A percentile compares a stretch with the other conserved stretches of the same genome.
These are phyloP conservation scores for Catenaria anguillulae DNA, from an alignment of 371 early-diverging fungal genomes.

Conservation along the genomic window DNA sequence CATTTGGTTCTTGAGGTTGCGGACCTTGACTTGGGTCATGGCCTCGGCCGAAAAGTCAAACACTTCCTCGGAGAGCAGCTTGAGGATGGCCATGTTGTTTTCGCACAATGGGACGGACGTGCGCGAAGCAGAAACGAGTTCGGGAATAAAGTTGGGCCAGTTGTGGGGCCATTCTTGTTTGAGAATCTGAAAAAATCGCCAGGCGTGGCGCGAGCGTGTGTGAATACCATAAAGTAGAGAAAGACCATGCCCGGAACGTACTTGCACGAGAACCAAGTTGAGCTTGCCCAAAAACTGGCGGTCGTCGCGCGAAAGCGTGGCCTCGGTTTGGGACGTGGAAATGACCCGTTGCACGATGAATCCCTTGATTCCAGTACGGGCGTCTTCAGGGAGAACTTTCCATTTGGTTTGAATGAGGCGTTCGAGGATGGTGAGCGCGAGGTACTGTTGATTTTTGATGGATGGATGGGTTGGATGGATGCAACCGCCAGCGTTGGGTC, in stretches of 20 bases:
- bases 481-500: background rate
- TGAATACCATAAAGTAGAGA: too few relatives aligned
- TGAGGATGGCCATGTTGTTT: conserved; percentile 98
- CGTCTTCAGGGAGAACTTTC: conserved; percentile 81
- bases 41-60: conserved; percentile 96
- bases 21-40: conserved; percentile 89
- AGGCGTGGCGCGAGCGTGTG: too few relatives aligned
- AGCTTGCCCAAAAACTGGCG: conserved; percentile 65
- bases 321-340: conserved; percentile 64
- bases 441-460: too few relatives aligned
- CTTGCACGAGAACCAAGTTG: conserved; percentile 85
- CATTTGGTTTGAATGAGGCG: conserved; percentile 94
- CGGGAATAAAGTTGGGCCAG: conserved; percentile 98
- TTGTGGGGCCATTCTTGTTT: conserved; percentile 99
- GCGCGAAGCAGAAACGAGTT: conserved; percentile 88
- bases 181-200: too few relatives aligned
- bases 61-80: conserved; percentile 94
- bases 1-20: conserved; percentile 84
- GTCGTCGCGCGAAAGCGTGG: conserved; percentile 43
- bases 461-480: conserved; percentile 28
- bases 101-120: conserved; percentile 86
- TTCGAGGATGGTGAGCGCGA: conserved; percentile 94
- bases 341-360: conserved; percentile 81
- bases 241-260: too few relatives aligned
- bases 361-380: conserved; percentile 86